Base-by-base conservation (phyloP, 371 early-diverging fungal genomes). In the Lichtheimia hyalospora region DNA sequence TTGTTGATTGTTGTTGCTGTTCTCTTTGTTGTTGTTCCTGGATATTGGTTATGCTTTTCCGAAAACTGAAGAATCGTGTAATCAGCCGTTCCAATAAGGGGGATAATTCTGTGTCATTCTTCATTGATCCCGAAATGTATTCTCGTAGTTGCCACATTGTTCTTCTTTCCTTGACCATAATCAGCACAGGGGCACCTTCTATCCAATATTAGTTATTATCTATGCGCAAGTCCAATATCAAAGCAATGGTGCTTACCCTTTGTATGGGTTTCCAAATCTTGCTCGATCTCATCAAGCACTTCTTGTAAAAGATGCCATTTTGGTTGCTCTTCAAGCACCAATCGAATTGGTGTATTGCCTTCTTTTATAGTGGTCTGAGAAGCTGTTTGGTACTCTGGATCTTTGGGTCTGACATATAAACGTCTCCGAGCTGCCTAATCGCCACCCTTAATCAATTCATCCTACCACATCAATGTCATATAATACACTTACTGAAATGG, bases 281-380 rank as follows among this genome's bases (percentile, higher is more conserved):
- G 43, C 57, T 89, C 86, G 12, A 97, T 89, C 57, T 96, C 96
- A 18, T 84, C 66, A 51, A 97, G 65, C 0, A 94, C 78, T 8
- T 83, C 81, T 0, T 68, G 70, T 18, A 98, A 57, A 2, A 89
- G 75, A n/a, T 68, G 66, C 93, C 96, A 97, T 70, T 98, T 98
- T 2, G 98, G 98, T 23, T 88, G 88, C 49, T 92, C 94, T 65
- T 97, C 98, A 24, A 96, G 66, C 12, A 88, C 84, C 0, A 93
- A 85, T 50, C 81, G 74, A 43, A 90, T 72, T 0, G 93, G 91
- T 18, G 91, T 62, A 39, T 39, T 44, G 3, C 42, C 25, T 44
- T 44, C 63, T 23, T 42, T 27, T 40, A 49, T 54, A 23, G 5
- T 13, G 6, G 46, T 61, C 25, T 24, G 41, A 10, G 20, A 16